Conservation (phyloP, 2,329 filamentous ascomycete genomes). For the Pseudopithomyces maydicus region DNA sequence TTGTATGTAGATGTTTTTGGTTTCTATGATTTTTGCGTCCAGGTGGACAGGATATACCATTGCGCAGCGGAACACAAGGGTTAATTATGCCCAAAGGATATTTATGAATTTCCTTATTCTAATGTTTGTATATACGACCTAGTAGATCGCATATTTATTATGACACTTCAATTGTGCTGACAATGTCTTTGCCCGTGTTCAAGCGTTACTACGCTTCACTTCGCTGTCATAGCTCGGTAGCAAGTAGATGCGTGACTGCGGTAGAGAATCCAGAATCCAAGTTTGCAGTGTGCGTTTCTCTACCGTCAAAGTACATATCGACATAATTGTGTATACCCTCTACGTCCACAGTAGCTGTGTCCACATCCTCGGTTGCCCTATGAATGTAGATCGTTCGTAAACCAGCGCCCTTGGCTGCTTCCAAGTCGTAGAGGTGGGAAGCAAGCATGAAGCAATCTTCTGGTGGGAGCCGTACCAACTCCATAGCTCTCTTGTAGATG, state of each 20-base stretch:
- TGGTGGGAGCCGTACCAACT: slow-evolving; percentile 50
- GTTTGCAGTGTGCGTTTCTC: not conserved
- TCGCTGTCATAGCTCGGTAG: not conserved
- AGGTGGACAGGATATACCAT: not conserved
- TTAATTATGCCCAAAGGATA: not conserved
- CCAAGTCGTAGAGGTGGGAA: slow-evolving; percentile 60
- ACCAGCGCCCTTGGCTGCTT: slow-evolving; percentile 55
- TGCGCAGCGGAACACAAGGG: not conserved
- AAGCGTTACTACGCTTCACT: no score
- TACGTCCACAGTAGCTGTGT: slow-evolving; percentile 53
- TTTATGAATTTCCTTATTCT: not conserved
- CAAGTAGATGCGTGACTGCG: not conserved
- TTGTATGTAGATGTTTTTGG: not conserved
- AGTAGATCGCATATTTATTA: no score
- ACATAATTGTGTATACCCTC: slow-evolving; percentile 47
- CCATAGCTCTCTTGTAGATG: slow-evolving; percentile 53
- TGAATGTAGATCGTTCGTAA: slow-evolving; percentile 60
- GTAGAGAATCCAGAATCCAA: slow-evolving; percentile 1
- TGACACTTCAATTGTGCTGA: no score
- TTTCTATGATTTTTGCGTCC: not conserved
- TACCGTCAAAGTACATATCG: slow-evolving; percentile 42
- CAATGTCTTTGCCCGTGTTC: no score
- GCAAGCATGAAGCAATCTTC: slow-evolving; percentile 60
- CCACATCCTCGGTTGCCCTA: slow-evolving; percentile 59
- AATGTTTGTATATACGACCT: not conserved